Percentiles rank a stretch among this genome's conserved stretches.
phyloP scores from a whole-genome alignment of 805 yeast species.

The Candida hungchunana region DNA sequence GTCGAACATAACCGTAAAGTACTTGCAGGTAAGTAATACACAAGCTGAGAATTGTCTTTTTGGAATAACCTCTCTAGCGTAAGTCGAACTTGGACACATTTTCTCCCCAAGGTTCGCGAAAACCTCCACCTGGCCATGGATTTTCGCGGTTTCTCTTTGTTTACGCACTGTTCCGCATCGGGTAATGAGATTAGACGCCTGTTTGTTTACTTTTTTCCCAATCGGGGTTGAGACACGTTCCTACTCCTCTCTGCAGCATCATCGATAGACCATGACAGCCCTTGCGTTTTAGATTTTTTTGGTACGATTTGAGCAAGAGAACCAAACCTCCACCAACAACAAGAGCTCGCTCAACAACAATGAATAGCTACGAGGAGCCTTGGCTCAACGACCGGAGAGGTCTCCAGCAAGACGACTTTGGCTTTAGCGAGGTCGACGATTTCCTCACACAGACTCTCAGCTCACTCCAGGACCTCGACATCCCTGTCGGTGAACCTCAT shows the following conservation, averaged over 20 bases:
- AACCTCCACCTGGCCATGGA: conserved; percentile 1
- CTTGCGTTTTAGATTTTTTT: too few relatives aligned
- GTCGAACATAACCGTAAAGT: conserved; percentile 17
- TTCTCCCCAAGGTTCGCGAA: too few relatives aligned
- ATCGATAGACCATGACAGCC: too few relatives aligned
- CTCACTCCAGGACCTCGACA: conserved; percentile 58
- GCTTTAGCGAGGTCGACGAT: conserved; percentile 35
- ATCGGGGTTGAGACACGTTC: conserved; percentile 5
- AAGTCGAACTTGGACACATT: too few relatives aligned
- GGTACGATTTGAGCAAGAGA: neutral
- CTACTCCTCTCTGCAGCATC: conserved; percentile 1
- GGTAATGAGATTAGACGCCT: conserved; percentile 7
- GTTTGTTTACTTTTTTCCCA: conserved; percentile 14
- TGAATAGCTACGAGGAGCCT: conserved; percentile 13
- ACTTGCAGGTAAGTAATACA: conserved; percentile 5
- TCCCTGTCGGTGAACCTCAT: conserved; percentile 39
- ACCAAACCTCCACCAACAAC: neutral
- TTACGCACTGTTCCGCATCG: conserved; percentile 6
- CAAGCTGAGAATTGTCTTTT: too few relatives aligned
- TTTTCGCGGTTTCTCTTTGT: conserved; percentile 4
- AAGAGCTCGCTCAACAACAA: conserved; percentile 1
- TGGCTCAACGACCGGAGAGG: conserved; percentile 9
- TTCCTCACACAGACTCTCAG: conserved; percentile 53
- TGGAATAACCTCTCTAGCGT: too few relatives aligned
- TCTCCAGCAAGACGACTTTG: conserved; percentile 11